Evolutionary conservation across 768 basidiomycete species (phyloP), one percentile per base, ranked within the genome.

Genomic region (Mycena albidolilacea): DNA sequence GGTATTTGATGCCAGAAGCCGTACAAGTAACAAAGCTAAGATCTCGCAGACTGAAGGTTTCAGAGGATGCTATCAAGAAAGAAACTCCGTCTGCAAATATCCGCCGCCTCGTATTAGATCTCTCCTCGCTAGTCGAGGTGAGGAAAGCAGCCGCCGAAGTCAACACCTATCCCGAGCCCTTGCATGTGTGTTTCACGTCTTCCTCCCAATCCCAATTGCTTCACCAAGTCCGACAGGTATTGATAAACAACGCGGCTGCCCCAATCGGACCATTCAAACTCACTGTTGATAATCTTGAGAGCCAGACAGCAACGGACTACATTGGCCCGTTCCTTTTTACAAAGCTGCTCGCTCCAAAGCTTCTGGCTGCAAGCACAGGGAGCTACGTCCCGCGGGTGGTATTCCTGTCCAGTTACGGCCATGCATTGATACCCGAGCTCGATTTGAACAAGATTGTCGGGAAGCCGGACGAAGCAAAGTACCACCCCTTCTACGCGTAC

Each of bases 61-160:
- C 69, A 10, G 37, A 70, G 30, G 69, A 55, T 2, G 37, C 43
- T 12, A 21, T 70, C 9, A 39, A 57, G 43, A 63, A 63, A 30
- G 61, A 69, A 8, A 21, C 57, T 0, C 69, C 69, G 8, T 44
- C 54, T 0, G 69, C 62, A 12, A 70, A 64, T 46, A 58, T 70
- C 14, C 62, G 50, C n/a, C 5, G n/a, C 9, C 52, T 70, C 19
- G 14, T 30, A 7, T 30, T 70, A 10, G 62, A 70, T 21, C 69
- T 70, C n/a, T 46, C 59, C 1, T 70, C 69, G 8, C 21, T 70
- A 1, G 43, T 55, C 1, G 63, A 15, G 2, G 55, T 64, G 1
- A 62, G 69, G n/a, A 38, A 41, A 10, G 62, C 69, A 6, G 69
- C 69, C 15, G 69, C 61, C 9, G 54, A 64, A 39, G 69, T 70